A percentile compares a stretch with the other conserved stretches of the same genome.
Conservation (phyloP, 345 rosid genomes). For the Mangifera indica region DNA sequence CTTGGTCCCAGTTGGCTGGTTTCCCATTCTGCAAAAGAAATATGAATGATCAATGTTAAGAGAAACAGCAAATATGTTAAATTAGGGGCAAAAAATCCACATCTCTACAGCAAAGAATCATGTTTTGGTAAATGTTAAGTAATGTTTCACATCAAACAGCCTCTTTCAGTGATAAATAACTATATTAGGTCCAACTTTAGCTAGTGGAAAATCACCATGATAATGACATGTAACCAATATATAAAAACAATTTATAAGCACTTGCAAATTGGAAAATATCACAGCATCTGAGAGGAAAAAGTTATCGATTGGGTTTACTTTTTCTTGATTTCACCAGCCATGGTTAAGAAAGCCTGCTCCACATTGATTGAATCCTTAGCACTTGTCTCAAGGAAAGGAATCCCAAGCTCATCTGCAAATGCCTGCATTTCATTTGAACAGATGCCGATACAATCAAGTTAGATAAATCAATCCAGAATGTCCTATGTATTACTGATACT, state of each 20-base stretch:
- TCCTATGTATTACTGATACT: background rate
- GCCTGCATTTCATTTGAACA: slow-evolving; percentile 50
- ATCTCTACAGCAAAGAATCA: no score
- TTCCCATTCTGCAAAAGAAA: slow-evolving; percentile 61
- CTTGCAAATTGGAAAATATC: no score
- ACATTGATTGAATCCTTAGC: slow-evolving; percentile 83
- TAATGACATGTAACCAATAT: no score
- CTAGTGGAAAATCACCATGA: no score
- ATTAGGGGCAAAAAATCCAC: no score
- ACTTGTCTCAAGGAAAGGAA: slow-evolving; percentile 83
- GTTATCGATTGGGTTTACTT: slow-evolving; percentile 35
- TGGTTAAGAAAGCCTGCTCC: slow-evolving; percentile 80
- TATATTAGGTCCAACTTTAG: no score
- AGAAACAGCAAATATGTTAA: background rate
- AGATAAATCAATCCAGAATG: background rate
- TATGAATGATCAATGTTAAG: background rate
- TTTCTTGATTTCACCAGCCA: slow-evolving; percentile 78
- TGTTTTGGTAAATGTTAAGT: no score
- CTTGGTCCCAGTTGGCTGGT: slow-evolving; percentile 59
- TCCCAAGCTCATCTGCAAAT: slow-evolving; percentile 76
- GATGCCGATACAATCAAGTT: slow-evolving; percentile 21
- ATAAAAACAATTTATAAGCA: no score
- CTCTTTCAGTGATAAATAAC: no score
- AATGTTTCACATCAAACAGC: no score
- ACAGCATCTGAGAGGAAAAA: background rate